A percentile compares a stretch with the other conserved stretches of the same genome.
Conservation (phyloP, 2,329 filamentous ascomycete genomes). For the Beauveria bassiana region DNA sequence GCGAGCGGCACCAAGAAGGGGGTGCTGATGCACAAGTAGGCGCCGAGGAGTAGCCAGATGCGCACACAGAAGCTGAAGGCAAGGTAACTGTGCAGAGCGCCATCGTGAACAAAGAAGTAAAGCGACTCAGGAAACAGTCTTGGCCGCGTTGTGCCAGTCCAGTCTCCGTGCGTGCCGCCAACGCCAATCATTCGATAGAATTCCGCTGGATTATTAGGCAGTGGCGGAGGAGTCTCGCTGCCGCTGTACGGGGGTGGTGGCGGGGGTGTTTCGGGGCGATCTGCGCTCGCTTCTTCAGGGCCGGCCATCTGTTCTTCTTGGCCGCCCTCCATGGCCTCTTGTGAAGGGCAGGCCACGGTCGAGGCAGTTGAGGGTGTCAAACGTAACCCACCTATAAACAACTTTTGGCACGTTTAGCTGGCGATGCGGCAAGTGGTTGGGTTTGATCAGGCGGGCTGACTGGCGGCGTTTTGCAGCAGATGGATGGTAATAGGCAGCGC, state of each 20-base stretch:
- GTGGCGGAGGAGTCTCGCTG: background rate
- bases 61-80: too few species aligned
- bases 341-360: background rate
- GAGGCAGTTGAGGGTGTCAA: background rate
- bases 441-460: background rate
- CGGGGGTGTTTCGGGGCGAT: background rate
- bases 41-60: too few species aligned
- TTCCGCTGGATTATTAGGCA: too few species aligned
- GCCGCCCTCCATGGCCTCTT: background rate
- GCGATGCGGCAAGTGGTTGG: background rate
- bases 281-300: background rate
- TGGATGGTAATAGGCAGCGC: background rate
- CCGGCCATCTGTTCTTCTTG: background rate
- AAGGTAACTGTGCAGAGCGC: too few species aligned
- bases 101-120: too few species aligned
- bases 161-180: background rate
- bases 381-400: background rate
- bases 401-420: background rate
- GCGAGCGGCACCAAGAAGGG: background rate
- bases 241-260: background rate
- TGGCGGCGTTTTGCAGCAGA: background rate
- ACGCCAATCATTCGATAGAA: background rate
- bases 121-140: too few species aligned
- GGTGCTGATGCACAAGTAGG: background rate
- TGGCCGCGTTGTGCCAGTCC: too few species aligned